Percentiles rank a stretch among this genome's conserved stretches.
These are phyloP conservation scores for Ceratocystis destructans DNA, from an alignment of 2,329 filamentous ascomycete genomes.

Conservation along the genomic window DNA sequence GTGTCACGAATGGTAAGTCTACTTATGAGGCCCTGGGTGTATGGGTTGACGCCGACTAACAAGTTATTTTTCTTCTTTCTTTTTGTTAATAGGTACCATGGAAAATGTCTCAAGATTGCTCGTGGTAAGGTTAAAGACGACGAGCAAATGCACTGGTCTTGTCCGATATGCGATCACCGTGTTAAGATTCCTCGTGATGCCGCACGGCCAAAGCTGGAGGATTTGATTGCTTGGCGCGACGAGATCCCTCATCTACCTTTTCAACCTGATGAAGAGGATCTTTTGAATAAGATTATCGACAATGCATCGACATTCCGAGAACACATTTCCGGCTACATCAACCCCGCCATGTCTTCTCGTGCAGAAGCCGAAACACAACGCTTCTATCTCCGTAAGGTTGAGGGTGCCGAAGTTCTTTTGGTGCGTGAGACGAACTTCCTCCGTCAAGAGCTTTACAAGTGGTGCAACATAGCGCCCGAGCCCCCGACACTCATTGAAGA, in stretches of 20 bases:
- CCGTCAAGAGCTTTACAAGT: slow-evolving; percentile 86
- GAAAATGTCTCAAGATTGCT: slow-evolving; percentile 95
- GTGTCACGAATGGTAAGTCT: slow-evolving; percentile 83
- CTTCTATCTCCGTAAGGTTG: slow-evolving; percentile 93
- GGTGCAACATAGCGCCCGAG: slow-evolving; percentile 76
- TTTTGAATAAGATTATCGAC: slow-evolving; percentile 72
- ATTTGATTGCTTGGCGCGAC: slow-evolving; percentile 68
- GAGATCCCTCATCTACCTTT: slow-evolving; percentile 74
- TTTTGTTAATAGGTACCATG: slow-evolving; percentile 62
- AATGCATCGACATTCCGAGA: slow-evolving; percentile 73
- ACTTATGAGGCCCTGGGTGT: neutral
- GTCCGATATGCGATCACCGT: slow-evolving; percentile 93
- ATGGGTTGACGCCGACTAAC: neutral
- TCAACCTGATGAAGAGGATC: slow-evolving; percentile 86
- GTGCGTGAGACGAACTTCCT: slow-evolving; percentile 96
- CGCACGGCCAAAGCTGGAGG: slow-evolving; percentile 85
- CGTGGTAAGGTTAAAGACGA: slow-evolving; percentile 96
- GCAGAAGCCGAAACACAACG: slow-evolving; percentile 40
- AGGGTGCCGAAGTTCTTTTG: slow-evolving; percentile 86
- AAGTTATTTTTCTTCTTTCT: neutral
- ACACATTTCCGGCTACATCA: slow-evolving; percentile 67
- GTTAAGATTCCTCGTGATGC: slow-evolving; percentile 95
- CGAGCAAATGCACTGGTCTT: slow-evolving; percentile 73
- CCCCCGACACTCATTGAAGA: slow-evolving; percentile 74
- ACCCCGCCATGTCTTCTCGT: slow-evolving; percentile 58